A percentile compares a stretch with the other conserved stretches of the same genome.
These are phyloP conservation scores for Amauroascus verrucosus DNA, from an alignment of 2,329 filamentous ascomycete species.

Conservation along the genomic window DNA sequence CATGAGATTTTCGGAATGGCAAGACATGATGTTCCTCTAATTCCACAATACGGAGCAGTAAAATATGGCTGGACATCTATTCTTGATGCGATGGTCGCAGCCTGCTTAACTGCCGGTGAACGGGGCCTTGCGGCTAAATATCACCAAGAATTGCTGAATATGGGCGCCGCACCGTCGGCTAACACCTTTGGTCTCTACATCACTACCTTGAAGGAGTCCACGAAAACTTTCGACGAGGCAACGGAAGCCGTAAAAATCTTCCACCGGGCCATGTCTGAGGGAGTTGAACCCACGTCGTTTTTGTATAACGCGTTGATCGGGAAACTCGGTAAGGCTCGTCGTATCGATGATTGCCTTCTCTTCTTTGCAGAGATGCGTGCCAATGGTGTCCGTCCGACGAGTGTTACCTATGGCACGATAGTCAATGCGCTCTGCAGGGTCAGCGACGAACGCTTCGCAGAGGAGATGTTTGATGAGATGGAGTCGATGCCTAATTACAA, in stretches of 20 bases:
- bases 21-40: conserved; percentile 72
- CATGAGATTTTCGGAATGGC: conserved; percentile 85
- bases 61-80: conserved; percentile 95
- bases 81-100: conserved; percentile 90
- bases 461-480: conserved; percentile 98
- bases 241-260: conserved; percentile 97
- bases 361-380: conserved; percentile 97
- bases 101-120: conserved; percentile 73
- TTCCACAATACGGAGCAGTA: conserved; percentile 74
- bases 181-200: conserved; percentile 99
- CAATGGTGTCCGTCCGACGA: conserved; percentile 86
- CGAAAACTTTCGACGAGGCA: conserved; percentile 95
- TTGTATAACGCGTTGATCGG: conserved; percentile 96
- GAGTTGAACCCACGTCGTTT: conserved; percentile 92
- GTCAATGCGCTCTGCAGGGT: conserved; percentile 96
- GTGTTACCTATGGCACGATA: conserved; percentile 94
- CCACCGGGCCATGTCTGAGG: conserved; percentile 81
- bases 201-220: conserved; percentile 94
- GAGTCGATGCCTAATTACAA: conserved; percentile 98
- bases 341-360: conserved; percentile 94
- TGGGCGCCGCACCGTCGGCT: conserved; percentile 83
- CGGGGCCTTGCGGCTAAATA: conserved; percentile 72
- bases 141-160: conserved; percentile 81
- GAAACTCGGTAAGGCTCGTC: conserved; percentile 93
- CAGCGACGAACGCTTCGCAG: conserved; percentile 93